phyloP scores from a whole-genome alignment of 805 yeast genomes.

The Teunomyces cretensis region DNA sequence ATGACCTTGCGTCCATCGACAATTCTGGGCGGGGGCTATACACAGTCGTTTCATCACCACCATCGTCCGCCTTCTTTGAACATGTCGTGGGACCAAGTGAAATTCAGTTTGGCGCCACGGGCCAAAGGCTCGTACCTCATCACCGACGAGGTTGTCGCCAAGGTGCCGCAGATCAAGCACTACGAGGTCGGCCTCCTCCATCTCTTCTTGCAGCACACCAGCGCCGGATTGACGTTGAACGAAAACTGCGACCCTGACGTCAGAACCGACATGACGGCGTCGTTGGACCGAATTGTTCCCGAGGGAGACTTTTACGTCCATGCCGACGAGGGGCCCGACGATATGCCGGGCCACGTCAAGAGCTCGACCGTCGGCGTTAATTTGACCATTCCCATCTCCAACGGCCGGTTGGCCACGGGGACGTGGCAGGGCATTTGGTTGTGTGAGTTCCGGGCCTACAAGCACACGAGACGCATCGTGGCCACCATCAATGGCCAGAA shows the following conservation, averaged over 20 bases:
- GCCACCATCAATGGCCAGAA: slow-evolving; percentile 71
- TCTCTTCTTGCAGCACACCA: slow-evolving; percentile 74
- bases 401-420: slow-evolving; percentile 69
- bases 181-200: slow-evolving; percentile 64
- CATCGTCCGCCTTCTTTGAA: no score
- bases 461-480: slow-evolving; percentile 63
- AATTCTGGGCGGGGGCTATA: no score
- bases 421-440: slow-evolving; percentile 87
- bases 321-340: slow-evolving; percentile 79
- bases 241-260: slow-evolving; percentile 84
- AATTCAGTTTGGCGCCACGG: slow-evolving; percentile 54
- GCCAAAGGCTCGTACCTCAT: slow-evolving; percentile 69
- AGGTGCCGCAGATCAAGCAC: slow-evolving; percentile 58
- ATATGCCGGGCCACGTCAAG: slow-evolving; percentile 81
- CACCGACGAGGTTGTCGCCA: slow-evolving; percentile 59
- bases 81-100: slow-evolving; percentile 58
- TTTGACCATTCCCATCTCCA: slow-evolving; percentile 63
- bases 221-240: slow-evolving; percentile 73
- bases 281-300: slow-evolving; percentile 66
- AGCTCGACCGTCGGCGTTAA: slow-evolving; percentile 53
- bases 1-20: no score
- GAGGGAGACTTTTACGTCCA: slow-evolving; percentile 59
- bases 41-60: no score
- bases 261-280: slow-evolving; percentile 62
- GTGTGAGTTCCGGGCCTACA: slow-evolving; percentile 66